phyloP scores from a whole-genome alignment of 352 stramenopile species.

The Phytophthora pisi region DNA sequence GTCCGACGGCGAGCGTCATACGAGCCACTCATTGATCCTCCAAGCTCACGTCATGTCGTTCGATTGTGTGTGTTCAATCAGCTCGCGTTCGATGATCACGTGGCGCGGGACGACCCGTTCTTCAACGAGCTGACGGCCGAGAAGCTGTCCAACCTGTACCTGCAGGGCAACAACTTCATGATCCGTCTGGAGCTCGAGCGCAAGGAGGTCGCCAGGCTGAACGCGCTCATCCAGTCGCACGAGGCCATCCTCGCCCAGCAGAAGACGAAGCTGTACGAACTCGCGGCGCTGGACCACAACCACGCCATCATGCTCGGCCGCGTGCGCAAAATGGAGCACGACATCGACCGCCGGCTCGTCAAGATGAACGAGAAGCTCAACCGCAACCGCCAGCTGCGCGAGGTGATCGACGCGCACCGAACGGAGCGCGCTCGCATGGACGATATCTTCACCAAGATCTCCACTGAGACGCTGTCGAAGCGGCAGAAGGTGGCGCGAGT shows the following conservation, averaged over 20 bases:
- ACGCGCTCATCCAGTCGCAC: slow-evolving; percentile 69
- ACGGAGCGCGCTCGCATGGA: slow-evolving; percentile 77
- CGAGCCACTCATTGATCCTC: neutral
- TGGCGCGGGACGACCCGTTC: slow-evolving; percentile 71
- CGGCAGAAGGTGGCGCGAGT: slow-evolving; percentile 52
- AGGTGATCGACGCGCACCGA: slow-evolving; percentile 70
- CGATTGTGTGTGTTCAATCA: slow-evolving; percentile 26
- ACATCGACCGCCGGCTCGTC: slow-evolving; percentile 82
- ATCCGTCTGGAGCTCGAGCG: slow-evolving; percentile 76
- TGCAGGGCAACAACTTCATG: slow-evolving; percentile 87
- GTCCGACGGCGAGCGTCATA: too few species aligned
- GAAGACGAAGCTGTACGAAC: slow-evolving; percentile 77
- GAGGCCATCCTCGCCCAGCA: slow-evolving; percentile 66
- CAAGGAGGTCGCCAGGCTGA: slow-evolving; percentile 72
- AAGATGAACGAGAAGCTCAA: slow-evolving; percentile 86
- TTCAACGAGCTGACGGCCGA: slow-evolving; percentile 77
- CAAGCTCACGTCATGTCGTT: slow-evolving; percentile 14
- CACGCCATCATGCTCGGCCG: slow-evolving; percentile 61
- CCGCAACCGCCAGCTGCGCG: slow-evolving; percentile 64
- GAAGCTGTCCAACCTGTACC: slow-evolving; percentile 78
- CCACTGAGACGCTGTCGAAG: slow-evolving; percentile 64
- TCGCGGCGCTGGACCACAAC: slow-evolving; percentile 75
- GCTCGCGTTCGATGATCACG: slow-evolving; percentile 79
- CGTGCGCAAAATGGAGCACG: slow-evolving; percentile 83
- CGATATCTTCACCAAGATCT: slow-evolving; percentile 76